These are phyloP conservation scores for Pseudonitzschia pungens DNA, from an alignment of 108 stramenopile genomes.

Conservation along the genomic window DNA sequence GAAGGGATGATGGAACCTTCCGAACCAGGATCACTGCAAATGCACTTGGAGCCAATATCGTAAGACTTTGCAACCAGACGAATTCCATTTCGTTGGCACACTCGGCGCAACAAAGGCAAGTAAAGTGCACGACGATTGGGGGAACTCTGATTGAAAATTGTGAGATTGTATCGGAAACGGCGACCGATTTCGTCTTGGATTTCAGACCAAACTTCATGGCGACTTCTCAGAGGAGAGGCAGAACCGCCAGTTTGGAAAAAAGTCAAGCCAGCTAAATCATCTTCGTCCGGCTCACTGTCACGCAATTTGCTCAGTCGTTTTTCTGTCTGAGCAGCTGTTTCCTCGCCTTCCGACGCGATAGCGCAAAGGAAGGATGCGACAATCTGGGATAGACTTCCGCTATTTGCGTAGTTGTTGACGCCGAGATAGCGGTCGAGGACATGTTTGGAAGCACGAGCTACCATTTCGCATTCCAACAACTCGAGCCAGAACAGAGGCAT, in stretches of 20 bases:
- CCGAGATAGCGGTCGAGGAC: conserved; percentile 74
- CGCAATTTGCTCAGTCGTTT: conserved; percentile 43
- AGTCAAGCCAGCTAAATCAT: conserved; percentile 53
- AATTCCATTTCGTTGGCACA: conserved; percentile 90
- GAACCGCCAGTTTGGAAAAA: conserved; percentile 47
- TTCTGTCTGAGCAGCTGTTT: conserved; percentile 81
- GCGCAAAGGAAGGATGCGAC: conserved; percentile 88
- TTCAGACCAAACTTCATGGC: conserved; percentile 71
- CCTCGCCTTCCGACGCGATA: conserved; percentile 76
- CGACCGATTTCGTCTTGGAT: conserved; percentile 77
- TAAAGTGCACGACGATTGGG: conserved; percentile 46
- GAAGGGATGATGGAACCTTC: conserved; percentile 46
- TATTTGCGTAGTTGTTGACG: conserved; percentile 52
- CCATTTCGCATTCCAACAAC: conserved; percentile 95
- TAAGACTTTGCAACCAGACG: conserved; percentile 77
- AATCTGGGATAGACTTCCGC: conserved; percentile 66
- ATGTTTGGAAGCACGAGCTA: conserved; percentile 91
- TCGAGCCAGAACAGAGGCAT: conserved; percentile 93
- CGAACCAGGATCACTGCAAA: conserved; percentile 47
- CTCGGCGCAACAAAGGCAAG: conserved; percentile 76
- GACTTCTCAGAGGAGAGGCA: conserved; percentile 33
- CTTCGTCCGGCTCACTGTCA: conserved; percentile 43
- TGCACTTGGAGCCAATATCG: conserved; percentile 66
- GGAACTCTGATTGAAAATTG: conserved; percentile 57
- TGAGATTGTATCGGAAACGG: conserved; percentile 67